Base-by-base conservation (phyloP, 2,329 filamentous ascomycete genomes). In the Verticillium nonalfalfae region DNA sequence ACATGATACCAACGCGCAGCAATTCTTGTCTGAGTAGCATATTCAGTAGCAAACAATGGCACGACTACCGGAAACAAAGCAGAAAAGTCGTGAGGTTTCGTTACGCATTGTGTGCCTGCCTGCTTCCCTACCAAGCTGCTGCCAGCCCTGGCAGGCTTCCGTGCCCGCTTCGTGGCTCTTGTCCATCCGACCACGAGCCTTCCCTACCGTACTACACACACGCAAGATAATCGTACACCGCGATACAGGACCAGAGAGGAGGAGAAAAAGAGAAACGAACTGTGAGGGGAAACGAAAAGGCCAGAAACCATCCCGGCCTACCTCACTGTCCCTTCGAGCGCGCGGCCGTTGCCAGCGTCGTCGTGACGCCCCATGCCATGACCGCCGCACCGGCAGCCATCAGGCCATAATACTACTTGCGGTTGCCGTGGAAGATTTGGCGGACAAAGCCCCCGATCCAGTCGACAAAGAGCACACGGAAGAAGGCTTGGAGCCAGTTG, bases 381-480 rank as follows among this genome's bases (percentile, higher is more conserved):
- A 55, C 63, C 31, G 59, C 63, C 59, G 63, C 63, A 59, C 63
- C 59, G 56, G 63, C 63, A 33, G 56, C 57, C 63, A 63, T 50
- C 40, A 50, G 18, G 10, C 40, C 40, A 50, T 50, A 9, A 50
- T 50, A 50, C 40, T 50, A 50, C 18, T 50, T 50, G n/a, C 40
- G 40, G 9, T 50, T 18, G 18, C 40, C 40, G 40, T 21, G 40
- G 40, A 50, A 65, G n/a, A 65, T 21, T 6, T 61, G 64, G 59
- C 57, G 59, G 69, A 71, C 62, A 4, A 78, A 63, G 13, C 73
- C 71, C 3, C 76, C 74, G 14, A 78, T 68, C 71, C 73, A 75
- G 58, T 76, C 75, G 54, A 77, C 72, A 63, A 78, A 74, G 1
- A 77, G 58, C 3, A 74, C 62, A 36, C 65, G 69, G 57, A 77